phyloP scores from a whole-genome alignment of 2,329 filamentous ascomycete genomes.

The Albifimbria verrucaria region DNA sequence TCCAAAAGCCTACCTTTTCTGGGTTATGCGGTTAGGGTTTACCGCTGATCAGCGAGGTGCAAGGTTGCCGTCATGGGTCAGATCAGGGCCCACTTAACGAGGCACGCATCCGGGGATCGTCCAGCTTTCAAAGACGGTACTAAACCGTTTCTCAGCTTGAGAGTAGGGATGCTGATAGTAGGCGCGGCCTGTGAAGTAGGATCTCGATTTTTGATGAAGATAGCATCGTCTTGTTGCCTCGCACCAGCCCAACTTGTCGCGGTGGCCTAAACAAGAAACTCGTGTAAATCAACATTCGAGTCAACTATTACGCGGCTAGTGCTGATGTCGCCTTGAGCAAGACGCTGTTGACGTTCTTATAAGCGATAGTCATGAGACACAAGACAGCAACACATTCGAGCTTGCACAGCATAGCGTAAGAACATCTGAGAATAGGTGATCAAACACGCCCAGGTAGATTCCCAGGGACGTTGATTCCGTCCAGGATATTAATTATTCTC shows the following conservation, averaged over 20 bases:
- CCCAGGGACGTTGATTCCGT: too few relatives aligned
- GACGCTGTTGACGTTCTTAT: neutral
- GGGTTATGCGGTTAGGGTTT: neutral
- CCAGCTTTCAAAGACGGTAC: neutral
- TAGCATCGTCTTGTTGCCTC: neutral
- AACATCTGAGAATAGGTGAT: too few relatives aligned
- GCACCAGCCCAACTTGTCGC: too few relatives aligned
- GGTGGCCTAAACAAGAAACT: too few relatives aligned
- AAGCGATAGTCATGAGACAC: neutral
- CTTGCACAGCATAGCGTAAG: too few relatives aligned
- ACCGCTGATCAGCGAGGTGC: neutral
- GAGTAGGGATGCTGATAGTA: too few relatives aligned
- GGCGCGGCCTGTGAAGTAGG: neutral
- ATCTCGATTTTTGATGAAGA: neutral
- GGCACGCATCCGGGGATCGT: neutral
- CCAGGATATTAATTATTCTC: too few relatives aligned
- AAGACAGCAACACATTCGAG: too few relatives aligned
- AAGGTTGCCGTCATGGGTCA: neutral
- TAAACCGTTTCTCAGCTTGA: too few relatives aligned
- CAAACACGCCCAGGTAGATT: too few relatives aligned
- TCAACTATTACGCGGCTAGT: neutral
- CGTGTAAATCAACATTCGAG: neutral
- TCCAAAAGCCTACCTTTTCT: too few relatives aligned
- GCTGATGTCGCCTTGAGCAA: neutral
- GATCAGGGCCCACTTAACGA: neutral